These are phyloP conservation scores for Pyrus communis DNA, from an alignment of 306 rosid species.

Conservation along the genomic window DNA sequence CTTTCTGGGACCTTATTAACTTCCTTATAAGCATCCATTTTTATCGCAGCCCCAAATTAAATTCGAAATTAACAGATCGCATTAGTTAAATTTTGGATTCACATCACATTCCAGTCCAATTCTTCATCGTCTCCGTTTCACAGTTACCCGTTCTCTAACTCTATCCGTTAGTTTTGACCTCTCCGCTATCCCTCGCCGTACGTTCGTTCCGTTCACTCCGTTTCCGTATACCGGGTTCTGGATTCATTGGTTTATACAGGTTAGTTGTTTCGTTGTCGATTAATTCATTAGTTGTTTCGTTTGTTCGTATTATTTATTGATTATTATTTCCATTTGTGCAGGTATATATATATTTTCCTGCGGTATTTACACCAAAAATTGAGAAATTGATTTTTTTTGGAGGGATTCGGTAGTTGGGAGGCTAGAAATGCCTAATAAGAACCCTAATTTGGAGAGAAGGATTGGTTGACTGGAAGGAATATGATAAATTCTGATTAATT, in stretches of 20 bases:
- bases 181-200: background rate
- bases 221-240: background rate
- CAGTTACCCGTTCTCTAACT: background rate
- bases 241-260: background rate
- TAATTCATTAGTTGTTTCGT: background rate
- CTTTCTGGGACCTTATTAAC: constrained; percentile 28
- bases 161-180: background rate
- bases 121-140: background rate
- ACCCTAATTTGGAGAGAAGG: background rate
- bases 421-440: background rate
- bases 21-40: background rate
- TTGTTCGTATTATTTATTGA: background rate
- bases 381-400: background rate
- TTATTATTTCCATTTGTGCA: background rate
- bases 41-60: background rate
- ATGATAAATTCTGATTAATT: background rate
- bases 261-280: background rate
- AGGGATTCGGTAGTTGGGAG: background rate
- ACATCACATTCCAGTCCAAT: background rate
- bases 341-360: background rate
- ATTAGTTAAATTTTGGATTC: background rate
- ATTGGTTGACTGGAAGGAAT: background rate
- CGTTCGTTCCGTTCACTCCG: background rate
- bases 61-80: background rate
- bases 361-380: background rate